A percentile compares a stretch with the other conserved stretches of the same genome.
These are phyloP conservation scores for Salix viminalis DNA, from an alignment of 345 rosid species.

Conservation along the genomic window DNA sequence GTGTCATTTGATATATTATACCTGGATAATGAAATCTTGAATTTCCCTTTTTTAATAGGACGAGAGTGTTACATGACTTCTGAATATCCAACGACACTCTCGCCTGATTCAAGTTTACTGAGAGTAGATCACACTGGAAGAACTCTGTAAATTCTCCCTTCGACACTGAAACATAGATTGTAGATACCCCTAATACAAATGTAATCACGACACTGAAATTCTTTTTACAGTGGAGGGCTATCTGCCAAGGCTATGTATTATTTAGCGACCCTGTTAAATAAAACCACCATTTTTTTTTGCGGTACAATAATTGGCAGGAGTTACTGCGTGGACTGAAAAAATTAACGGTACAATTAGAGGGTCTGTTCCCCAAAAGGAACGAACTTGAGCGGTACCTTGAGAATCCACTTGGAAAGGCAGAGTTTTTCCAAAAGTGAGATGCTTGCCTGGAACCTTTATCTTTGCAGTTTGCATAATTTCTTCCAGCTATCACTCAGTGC, in stretches of 20 bases:
- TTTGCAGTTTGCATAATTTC: neutral
- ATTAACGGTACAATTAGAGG: neutral
- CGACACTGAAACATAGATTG: neutral
- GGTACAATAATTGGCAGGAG: conserved; percentile 4
- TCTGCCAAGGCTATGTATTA: too few relatives aligned
- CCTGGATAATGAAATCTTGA: neutral
- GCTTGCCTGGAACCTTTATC: neutral
- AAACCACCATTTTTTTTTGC: neutral
- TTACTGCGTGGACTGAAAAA: neutral
- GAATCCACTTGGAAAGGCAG: conserved; percentile 4
- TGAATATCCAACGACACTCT: neutral
- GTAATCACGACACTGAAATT: too few relatives aligned
- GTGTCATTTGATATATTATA: neutral
- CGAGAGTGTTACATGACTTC: neutral
- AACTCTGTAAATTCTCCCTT: conserved; percentile 6
- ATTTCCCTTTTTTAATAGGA: neutral
- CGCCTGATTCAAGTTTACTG: neutral
- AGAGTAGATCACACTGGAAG: neutral
- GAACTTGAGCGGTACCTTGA: neutral
- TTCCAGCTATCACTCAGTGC: neutral
- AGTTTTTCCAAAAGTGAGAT: neutral
- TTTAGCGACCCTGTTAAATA: neutral
- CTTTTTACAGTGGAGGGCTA: neutral
- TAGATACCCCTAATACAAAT: neutral
- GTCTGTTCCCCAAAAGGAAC: neutral